These are phyloP conservation scores for Xylaria sp. DNA, from an alignment of 2,329 filamentous ascomycete species.

Conservation along the genomic window DNA sequence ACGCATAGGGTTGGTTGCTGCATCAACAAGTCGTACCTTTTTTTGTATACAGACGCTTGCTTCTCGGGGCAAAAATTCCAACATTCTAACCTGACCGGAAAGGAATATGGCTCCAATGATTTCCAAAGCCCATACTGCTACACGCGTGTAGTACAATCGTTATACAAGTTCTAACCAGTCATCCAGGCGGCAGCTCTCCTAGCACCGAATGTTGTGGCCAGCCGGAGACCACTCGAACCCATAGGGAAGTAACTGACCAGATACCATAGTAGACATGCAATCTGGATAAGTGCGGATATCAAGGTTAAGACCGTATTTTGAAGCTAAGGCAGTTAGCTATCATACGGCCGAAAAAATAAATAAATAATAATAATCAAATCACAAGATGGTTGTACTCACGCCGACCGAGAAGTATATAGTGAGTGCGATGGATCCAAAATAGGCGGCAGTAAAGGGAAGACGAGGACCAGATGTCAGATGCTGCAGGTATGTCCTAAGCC, in stretches of 20 bases:
- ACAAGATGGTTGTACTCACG: conserved; percentile 66
- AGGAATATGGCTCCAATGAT: conserved; percentile 15
- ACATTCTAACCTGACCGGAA: not conserved
- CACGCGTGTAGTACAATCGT: conserved; percentile 31
- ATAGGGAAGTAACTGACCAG: conserved; percentile 98
- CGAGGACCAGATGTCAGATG: conserved; percentile 87
- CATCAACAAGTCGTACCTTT: conserved; percentile 14
- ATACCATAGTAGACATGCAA: conserved; percentile 89
- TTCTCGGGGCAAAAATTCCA: conserved; percentile 1
- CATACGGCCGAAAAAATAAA: no score
- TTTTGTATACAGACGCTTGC: conserved; percentile 5
- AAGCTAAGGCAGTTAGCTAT: conserved; percentile 65
- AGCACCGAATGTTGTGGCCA: conserved; percentile 87
- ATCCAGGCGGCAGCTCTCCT: conserved; percentile 89
- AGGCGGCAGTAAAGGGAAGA: conserved; percentile 91
- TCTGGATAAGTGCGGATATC: conserved; percentile 82
- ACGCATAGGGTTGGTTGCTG: not conserved
- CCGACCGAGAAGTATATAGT: conserved; percentile 93
- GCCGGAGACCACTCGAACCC: conserved; percentile 87
- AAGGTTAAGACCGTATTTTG: conserved; percentile 87
- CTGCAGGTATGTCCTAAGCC: conserved; percentile 81
- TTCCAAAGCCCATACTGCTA: conserved; percentile 21
- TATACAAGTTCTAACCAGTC: conserved; percentile 66
- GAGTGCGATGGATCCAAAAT: conserved; percentile 90
- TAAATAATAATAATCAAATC: no score